Evolutionary conservation across 768 basidiomycete species (phyloP), one percentile per base, ranked within the genome.

Genomic region (Amanita subjunquillea): DNA sequence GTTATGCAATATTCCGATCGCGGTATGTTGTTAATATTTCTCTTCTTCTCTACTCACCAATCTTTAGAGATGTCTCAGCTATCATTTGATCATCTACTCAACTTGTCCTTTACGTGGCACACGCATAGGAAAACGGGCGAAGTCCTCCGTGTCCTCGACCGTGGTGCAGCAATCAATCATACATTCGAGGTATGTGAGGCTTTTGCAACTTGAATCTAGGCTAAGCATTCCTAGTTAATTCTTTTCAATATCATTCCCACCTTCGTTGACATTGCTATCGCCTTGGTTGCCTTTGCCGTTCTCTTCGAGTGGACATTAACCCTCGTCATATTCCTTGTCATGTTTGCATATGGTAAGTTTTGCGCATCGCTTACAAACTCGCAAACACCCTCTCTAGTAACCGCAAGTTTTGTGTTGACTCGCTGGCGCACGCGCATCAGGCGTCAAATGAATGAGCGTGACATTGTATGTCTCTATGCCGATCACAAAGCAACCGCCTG

Each of bases 1-100:
- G 86, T 98, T 40, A 87, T 91, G 78, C 90, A 91, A 66, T 88
- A 82, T 63, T 89, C 87, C 0, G 90, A 94, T 62, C 70, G 84
- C 60, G 79, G 79, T 78, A 56, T 54, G 69, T 60, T 41, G 3
- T 51, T 48, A 40, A 17, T 8, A 12, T 36, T 22, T 27, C 39
- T 23, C 22, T 27, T 15, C 40, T 29, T 25, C 30, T 23, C 47
- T 39, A 17, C 47, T 42, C 30, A 40, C 15, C 51, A 29, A 48
- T 23, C 15, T 57, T 13, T 58, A 83, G 88, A 90, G 66, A 93
- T 95, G 91, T 85, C 85, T 1, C 76, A 82, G 59, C 72, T 93
- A 49, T 86, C 91, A 8, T 90, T 88, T 67, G 80, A 92, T 55
- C 93, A 95, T 60, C 68, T 96, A 2, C 74, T 97, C 8, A 87